Base-by-base conservation (phyloP, 2,329 filamentous ascomycete genomes). In the Gnomoniopsis sp. region DNA sequence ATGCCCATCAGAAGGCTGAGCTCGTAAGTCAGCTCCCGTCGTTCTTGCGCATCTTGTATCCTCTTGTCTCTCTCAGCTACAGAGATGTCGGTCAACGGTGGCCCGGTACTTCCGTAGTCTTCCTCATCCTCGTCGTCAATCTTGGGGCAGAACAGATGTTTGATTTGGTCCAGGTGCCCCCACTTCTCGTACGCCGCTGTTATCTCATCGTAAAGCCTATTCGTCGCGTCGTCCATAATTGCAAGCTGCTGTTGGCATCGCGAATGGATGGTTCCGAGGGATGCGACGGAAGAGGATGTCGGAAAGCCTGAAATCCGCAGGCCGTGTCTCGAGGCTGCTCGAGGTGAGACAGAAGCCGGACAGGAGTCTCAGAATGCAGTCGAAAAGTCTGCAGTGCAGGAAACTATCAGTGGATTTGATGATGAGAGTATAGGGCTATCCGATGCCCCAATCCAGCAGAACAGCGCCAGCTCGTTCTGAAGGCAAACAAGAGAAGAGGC, bases 1-100 rank as follows among this genome's bases (percentile, higher is more conserved):
- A 90, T 85, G 19, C 87, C 89, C 57, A 91, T 79, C 15, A 92
- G 82, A 46, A 89, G 77, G 62, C 87, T 86, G 60, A 85, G 88
- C 68, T 83, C 85, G 63, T 89, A 85, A 53, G 87, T 86, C 34
- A 84, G 79, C 62, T 87, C 77, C 60, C 86, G 77, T 34, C 89
- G 80, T 10, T 73, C 68, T 36, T 80, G 76, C 15, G 80, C 82
- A 58, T 86, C 78, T 53, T 79, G 67, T 21, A 90, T 82, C 8
- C 82, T 76, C 46, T 74, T 67, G 51, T 75, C 69, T 67, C 85
- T 87, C 63, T 82, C 77, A 10, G 78, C 77, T 19, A 67, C 64
- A 8, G 79, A 78, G 43, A 85, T 74, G 44, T 76, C 78, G 15
- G 75, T 72, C 17, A 81, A 79, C 3, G 75, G 73, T 6, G 74